A percentile compares a stretch with the other conserved stretches of the same genome.
Evolutionary conservation across 176 grass and related monocot genomes (phyloP).

Genomic region (Carex cristatella): DNA sequence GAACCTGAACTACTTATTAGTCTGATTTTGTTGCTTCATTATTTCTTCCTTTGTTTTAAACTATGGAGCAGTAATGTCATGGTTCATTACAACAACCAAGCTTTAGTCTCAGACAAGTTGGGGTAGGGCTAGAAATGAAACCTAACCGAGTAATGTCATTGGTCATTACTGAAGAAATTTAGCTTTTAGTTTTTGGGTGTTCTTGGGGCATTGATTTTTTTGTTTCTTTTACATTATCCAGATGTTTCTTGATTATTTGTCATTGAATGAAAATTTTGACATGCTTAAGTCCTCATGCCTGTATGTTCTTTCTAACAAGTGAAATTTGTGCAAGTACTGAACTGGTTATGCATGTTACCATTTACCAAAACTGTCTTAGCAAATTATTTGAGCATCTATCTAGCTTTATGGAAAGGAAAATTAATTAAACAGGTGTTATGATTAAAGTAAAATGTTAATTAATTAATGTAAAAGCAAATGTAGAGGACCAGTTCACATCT

Average conservation of each 20-base stretch:
- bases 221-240: conserved; percentile 35
- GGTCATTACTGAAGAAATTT: too few relatives aligned
- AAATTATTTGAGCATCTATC: not conserved
- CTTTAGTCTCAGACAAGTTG: too few relatives aligned
- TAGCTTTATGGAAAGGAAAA: not conserved
- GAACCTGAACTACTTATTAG: not conserved
- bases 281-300: too few relatives aligned
- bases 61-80: too few relatives aligned
- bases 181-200: not conserved
- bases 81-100: too few relatives aligned
- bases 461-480: not conserved
- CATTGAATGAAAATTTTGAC: conserved; percentile 56
- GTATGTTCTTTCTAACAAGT: conserved; percentile 32
- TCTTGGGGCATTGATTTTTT: conserved; percentile 14
- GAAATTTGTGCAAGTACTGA: conserved; percentile 2
- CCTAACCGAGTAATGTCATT: too few relatives aligned
- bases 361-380: not conserved
- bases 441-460: not conserved
- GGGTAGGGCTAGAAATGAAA: too few relatives aligned
- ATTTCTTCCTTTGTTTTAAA: too few relatives aligned
- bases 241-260: conserved; percentile 71
- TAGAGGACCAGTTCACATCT: too few relatives aligned
- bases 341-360: not conserved
- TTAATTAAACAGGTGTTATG: too few relatives aligned
- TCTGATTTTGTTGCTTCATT: too few relatives aligned